Base-by-base conservation (phyloP, 228 moss, liverwort and hornwort species). In the Sphagnum fallax region DNA sequence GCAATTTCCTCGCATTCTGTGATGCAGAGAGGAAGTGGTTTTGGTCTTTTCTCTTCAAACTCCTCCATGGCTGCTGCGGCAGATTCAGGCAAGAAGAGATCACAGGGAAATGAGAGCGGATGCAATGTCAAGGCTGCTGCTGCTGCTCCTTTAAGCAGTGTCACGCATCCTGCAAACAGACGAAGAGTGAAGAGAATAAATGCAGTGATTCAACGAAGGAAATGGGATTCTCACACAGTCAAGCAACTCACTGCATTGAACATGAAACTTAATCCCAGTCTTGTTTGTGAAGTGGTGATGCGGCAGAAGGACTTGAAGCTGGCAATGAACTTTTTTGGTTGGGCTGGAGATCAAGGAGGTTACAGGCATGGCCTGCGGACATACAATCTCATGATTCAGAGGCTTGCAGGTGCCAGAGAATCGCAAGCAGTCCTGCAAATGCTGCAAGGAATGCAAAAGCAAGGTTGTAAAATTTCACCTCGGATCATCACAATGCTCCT, bases 261-360 rank as follows among this genome's bases (percentile, higher is more conserved):
- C 67, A 70, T 83, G 63, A 78, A 73, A 52, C 70, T 87, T 64
- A 80, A 62, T 60, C 72, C 83, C 53, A 76, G 72, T 51, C 87
- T 87, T 58, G 87, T 87, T n/a, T 83, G 83, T 62, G 87, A 80
- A 52, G 87, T 87, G 70, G 78, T 83, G 52, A 67, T 76, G 76
- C 80, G 80, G 62, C 87, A 87, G 71, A 87, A 62, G 71, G 87
- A 87, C 71, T 70, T 87, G 48, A 47, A 72, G 16, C 81, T 87
- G n/a, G 83, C 87, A 32, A 76, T 52, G 15, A 74, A 6, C n/a
- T 83, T 87, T 57, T 87, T 87, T 49, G 63, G 68, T 12, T 87
- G 87, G 87, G 81, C 87, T 47, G 83, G 87, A 48, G 80, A 83
- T 66, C 87, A 87, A 70, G 81, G 72, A 14, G 87, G 87, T 4